Base-by-base conservation (phyloP, 2,329 filamentous ascomycete species). In the Nothophaeocryptopus gaeumannii region DNA sequence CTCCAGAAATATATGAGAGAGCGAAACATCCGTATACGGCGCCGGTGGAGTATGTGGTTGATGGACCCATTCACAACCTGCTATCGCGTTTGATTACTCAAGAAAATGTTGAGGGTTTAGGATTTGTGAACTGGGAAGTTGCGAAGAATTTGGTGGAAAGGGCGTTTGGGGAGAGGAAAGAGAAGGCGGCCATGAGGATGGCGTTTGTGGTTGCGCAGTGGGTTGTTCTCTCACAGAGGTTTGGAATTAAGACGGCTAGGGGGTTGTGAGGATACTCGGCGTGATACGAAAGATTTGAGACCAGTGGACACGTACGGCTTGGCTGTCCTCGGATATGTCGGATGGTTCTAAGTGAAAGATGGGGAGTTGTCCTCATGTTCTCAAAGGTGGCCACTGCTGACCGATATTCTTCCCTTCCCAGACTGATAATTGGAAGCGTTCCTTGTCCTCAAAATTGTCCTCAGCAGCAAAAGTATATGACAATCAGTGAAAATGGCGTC, bases 101-200 rank as follows among this genome's bases (percentile, higher is more conserved):
- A 15, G 56, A 61, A 39, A 64, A 60, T 41, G 51, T 67, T 4
- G 51, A 55, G 36, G n/a, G 35, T 31, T 34, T 67, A 30, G 65
- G 64, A 2, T 67, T 66, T 48, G 58, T 66, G 13, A 53, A 58
- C 15, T 61, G 54, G 54, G 51, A 59, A 2, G 41, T 38, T 11
- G 45, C 32, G 8, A 42, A 39, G 31, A 33, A 12, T 31, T 20
- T 51, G 4, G 11, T 51, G 16, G 16, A 41, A 7, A 15, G 40
- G 12, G 44, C 48, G 4, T 55, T 55, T 30, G 33, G 4, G 20
- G 47, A 40, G 10, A 44, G 36, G 14, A 48, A 44, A 9, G 11
- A 26, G 14, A 16, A 32, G 5, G 44, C 34, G 5, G 51, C 47
- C 10, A 16, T 46, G 32, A 47, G 47, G 29, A 29, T 36, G 14